phyloP scores from a whole-genome alignment of 495 filamentous ascomycete species.

The Paragyromitra xinjiangensis region DNA sequence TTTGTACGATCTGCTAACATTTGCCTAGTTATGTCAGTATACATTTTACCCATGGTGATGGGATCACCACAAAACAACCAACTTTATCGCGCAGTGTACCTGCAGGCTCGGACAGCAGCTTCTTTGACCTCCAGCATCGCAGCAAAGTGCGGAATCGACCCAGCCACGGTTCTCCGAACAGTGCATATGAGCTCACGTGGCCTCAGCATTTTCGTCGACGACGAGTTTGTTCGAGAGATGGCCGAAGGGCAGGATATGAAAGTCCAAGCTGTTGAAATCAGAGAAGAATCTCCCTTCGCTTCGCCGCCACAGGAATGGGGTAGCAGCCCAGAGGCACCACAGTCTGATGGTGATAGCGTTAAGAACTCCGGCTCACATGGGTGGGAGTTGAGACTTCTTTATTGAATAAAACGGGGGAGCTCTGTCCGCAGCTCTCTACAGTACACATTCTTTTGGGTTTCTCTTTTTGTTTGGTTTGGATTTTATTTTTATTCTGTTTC shows the following conservation, averaged over 20 bases:
- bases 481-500: conserved; percentile 7
- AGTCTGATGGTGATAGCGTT: conserved; percentile 59
- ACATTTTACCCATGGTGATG: conserved; percentile 71
- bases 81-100: conserved; percentile 86
- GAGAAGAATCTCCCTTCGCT: conserved; percentile 52
- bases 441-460: conserved; percentile 7
- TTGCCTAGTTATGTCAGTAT: conserved; percentile 81
- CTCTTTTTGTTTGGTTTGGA: conserved; percentile 8
- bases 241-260: conserved; percentile 92
- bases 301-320: conserved; percentile 56
- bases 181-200: conserved; percentile 76
- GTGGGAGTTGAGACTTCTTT: conserved; percentile 56
- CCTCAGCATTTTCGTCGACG: conserved; percentile 84
- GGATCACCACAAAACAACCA: conserved; percentile 66
- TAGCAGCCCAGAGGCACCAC: conserved; percentile 55
- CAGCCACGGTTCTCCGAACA: conserved; percentile 71
- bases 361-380: conserved; percentile 58
- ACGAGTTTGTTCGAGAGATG: conserved; percentile 86
- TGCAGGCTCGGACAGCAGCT: conserved; percentile 74
- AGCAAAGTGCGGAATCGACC: conserved; percentile 79
- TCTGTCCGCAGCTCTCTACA: neutral
- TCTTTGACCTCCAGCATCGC: conserved; percentile 77
- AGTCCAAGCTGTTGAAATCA: conserved; percentile 58
- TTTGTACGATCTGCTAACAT: conserved; percentile 39
- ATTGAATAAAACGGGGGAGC: conserved; percentile 22